Percentiles rank a stretch among this genome's conserved stretches.
phyloP scores from a whole-genome alignment of 768 basidiomycete species.

The Lanmaoa rubissima region DNA sequence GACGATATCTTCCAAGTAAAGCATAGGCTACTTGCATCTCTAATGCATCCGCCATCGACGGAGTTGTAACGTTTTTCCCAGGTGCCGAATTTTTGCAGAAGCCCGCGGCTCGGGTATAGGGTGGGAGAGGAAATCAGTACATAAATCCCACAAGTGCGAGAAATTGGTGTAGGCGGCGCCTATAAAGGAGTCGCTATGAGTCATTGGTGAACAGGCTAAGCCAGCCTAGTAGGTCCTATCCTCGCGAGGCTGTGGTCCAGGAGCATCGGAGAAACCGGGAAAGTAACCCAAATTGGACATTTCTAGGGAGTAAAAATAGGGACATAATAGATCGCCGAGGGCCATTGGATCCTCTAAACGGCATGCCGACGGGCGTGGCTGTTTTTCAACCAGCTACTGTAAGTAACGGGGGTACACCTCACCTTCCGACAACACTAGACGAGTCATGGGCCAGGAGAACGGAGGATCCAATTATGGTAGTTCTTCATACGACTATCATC shows the following conservation, averaged over 20 bases:
- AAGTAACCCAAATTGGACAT: not conserved
- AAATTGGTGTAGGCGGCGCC: not conserved
- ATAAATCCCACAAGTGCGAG: constrained; percentile 4
- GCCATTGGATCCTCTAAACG: not conserved
- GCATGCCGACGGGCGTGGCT: not conserved
- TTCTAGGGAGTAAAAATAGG: constrained; percentile 4
- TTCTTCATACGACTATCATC: constrained; percentile 3
- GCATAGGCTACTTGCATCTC: constrained; percentile 11
- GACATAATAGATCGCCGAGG: constrained; percentile 7
- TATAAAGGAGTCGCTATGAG: constrained; percentile 2
- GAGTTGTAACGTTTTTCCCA: constrained; percentile 9
- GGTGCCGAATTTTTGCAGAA: constrained; percentile 12
- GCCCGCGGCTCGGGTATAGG: constrained; percentile 18
- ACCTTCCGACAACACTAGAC: too few species aligned
- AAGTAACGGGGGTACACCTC: not conserved
- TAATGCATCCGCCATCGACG: constrained; percentile 29
- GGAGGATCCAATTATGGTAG: constrained; percentile 10
- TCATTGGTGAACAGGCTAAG: not conserved
- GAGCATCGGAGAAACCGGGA: not conserved
- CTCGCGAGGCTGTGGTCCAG: constrained; percentile 1
- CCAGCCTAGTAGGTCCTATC: not conserved
- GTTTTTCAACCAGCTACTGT: constrained; percentile 1
- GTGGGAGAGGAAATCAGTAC: constrained; percentile 14
- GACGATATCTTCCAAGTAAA: not conserved
- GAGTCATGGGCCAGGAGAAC: not conserved